Base-by-base conservation (phyloP, 805 yeast species). In the Nakazawaea ambrosiae region DNA sequence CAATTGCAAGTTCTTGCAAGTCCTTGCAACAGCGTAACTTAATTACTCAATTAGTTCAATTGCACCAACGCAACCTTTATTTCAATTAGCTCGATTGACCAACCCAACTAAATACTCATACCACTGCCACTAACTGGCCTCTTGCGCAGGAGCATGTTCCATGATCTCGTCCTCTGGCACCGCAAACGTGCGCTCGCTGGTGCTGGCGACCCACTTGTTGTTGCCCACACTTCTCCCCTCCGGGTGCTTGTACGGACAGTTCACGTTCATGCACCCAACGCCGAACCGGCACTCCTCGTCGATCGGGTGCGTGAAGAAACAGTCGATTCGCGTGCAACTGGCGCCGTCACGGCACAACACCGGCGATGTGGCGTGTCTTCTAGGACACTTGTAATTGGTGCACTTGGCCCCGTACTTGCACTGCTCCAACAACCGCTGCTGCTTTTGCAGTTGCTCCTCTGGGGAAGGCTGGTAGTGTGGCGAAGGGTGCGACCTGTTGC, bases 401-500 rank as follows among this genome's bases (percentile, higher is more conserved):
- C 97, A 88, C 42, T 72, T 66, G 8, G 71, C 47, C 27, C 89
- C 88, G 54, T 75, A 88, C 56, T 81, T 84, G 61, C 97, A 88
- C 50, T 85, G 86, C 45, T 84, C 95, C 49, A 87, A 66, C 1
- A 76, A 68, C 50, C 67, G 73, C 40, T 78, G 79, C 38, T 57
- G 42, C 49, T 62, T 42, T 28, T 33, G 61, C 29, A 33, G 46
- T 33, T 23, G 47, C 36, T 30, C 49, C 45, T 22, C 45, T 27
- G 19, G 34, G n/a, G 45, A 30, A n/a, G 58, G 57, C 44, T 61
- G 49, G 54, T 58, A 60, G 49, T 59, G 70, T 27, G 89, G 81
- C 2, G 95, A 85, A 2, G 95, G 85, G 59, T 88, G 97, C 0
- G 95, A 88, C 49, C 73, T 79, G 38, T 64, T 65, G 61, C 97